Evolutionary conservation across 2,329 filamentous ascomycete species (phyloP), one percentile per base, ranked within the genome.

Genomic region (Hypocrella siamensis): DNA sequence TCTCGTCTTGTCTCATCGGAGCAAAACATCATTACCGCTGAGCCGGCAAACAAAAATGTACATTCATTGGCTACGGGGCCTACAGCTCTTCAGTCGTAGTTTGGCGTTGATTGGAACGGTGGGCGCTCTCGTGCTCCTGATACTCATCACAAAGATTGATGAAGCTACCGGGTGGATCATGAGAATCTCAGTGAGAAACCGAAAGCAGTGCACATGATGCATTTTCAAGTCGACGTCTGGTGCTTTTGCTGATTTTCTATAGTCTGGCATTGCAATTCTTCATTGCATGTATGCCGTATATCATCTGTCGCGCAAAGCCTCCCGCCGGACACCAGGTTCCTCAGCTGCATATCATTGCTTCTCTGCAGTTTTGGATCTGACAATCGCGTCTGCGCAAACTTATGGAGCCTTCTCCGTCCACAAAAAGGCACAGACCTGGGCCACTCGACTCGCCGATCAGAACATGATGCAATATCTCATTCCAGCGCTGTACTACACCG

Each of bases 331-430:
- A 1, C 76, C 88, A 0, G 77, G 65, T 4, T 93, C 83, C 16
- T 82, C 84, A 14, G 77, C 83, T 11, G 88, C 83, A 40, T 96
- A 96, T 54, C 84, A 92, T 54, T 58, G 90, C 35, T 96, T 94
- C 51, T 74, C 85, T 3, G 65, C 71, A 9, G 58, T 84, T 27
- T 69, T 79, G 26, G 88, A 96, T 51, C 46, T 73, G 11, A 58
- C 57, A 9, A 54, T 68, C 28, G 42, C 69, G 17, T 61, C 67
- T 7, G 55, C 76, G 24, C 78, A 70, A 45, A 60, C 60, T 6
- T 76, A 70, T 38, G 66, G 66, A 6, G 61, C 59, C 3, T 47
- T 68, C 28, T 53, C 59, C 6, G 56, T 59, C 9, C 53, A 59
- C 30, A 59, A 56, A 31, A 58, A 66, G 22, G 53, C 58, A 22